These are phyloP conservation scores for Plectosphaerella sp. DNA, from an alignment of 2,329 filamentous ascomycete species.

Conservation along the genomic window DNA sequence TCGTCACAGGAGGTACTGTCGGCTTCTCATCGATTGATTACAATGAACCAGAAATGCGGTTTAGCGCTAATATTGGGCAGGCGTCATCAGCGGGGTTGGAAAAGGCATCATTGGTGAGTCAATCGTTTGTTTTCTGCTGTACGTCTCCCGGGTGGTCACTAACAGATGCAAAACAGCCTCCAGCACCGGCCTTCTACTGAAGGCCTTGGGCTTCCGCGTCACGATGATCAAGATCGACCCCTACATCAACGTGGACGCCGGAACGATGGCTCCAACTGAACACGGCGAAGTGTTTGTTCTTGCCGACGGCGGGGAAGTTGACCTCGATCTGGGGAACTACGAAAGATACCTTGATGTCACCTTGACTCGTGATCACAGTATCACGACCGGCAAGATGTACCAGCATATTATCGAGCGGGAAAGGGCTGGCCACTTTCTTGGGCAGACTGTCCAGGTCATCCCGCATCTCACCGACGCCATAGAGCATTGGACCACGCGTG, in stretches of 20 bases:
- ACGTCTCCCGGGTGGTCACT: too few relatives aligned
- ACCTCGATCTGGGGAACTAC: slow-evolving; percentile 55
- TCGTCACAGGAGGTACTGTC: too few relatives aligned
- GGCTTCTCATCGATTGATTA: too few relatives aligned
- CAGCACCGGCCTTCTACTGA: slow-evolving; percentile 64
- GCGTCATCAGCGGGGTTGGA: too few relatives aligned
- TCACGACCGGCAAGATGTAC: slow-evolving; percentile 97
- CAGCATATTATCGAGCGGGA: slow-evolving; percentile 28
- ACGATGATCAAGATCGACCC: slow-evolving; percentile 34
- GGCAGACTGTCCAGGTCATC: too few relatives aligned
- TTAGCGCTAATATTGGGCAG: too few relatives aligned
- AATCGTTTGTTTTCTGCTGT: too few relatives aligned
- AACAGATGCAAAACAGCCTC: slow-evolving; percentile 12
- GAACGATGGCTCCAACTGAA: not conserved
- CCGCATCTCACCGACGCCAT: slow-evolving; percentile 82
- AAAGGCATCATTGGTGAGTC: too few relatives aligned
- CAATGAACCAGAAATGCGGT: too few relatives aligned
- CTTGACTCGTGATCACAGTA: slow-evolving; percentile 68
- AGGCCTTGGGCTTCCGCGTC: slow-evolving; percentile 75
- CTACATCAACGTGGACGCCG: not conserved
- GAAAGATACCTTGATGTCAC: slow-evolving; percentile 73
- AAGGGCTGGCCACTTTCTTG: not conserved
- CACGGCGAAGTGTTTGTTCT: slow-evolving; percentile 90
- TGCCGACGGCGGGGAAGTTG: slow-evolving; percentile 64
- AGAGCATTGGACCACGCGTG: slow-evolving; percentile 86